Base-by-base conservation (phyloP, 2,329 filamentous ascomycete genomes). In the Cladosporium sp. region DNA sequence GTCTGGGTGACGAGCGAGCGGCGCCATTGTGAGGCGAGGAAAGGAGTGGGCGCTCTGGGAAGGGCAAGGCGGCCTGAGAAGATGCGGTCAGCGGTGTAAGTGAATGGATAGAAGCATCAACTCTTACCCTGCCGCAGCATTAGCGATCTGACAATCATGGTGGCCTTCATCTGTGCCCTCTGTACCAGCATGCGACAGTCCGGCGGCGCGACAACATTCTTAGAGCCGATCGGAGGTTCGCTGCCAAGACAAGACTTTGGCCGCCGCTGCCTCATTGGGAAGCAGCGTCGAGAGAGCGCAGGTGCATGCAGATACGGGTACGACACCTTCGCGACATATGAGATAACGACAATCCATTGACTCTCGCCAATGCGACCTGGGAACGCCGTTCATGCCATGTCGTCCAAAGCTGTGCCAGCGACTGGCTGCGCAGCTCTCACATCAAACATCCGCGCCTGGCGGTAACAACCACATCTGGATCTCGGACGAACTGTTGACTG, bases 401-500 rank as follows among this genome's bases (percentile, higher is more conserved):
- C 63, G 55, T 25, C 55, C 55, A 36, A 51, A 51, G 49, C 38
- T 58, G 45, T 58, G 55, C 55, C 55, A 51, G 55, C 55, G 55
- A 42, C 25, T 58, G 36, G 55, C 49, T 51, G 62, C 57, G 47
- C 61, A 51, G 58, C 56, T 40, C 45, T 37, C 34, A 30, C 43
- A 51, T 63, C 55, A 58, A 59, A 5, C 55, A 36, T 22, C 43
- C 17, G 20, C 37, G 17, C 25, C 17, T 47, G 20, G 28, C 28
- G 39, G 25, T 51, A 51, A 36, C 47, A 42, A 30, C 22, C 45
- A 43, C 55, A 58, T 51, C 64, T 88, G 85, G 83, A 78, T 88
- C 62, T 79, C 81, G 30, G 85, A 88, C 65, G 76, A 82, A 47
- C 64, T 82, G 22, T 76, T 88, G 14, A 71, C 74, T 22, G 71